Evolutionary conservation across 257 asterid genomes (phyloP), one percentile per base, ranked within the genome.

Genomic region (Ligustrum vulgare): DNA sequence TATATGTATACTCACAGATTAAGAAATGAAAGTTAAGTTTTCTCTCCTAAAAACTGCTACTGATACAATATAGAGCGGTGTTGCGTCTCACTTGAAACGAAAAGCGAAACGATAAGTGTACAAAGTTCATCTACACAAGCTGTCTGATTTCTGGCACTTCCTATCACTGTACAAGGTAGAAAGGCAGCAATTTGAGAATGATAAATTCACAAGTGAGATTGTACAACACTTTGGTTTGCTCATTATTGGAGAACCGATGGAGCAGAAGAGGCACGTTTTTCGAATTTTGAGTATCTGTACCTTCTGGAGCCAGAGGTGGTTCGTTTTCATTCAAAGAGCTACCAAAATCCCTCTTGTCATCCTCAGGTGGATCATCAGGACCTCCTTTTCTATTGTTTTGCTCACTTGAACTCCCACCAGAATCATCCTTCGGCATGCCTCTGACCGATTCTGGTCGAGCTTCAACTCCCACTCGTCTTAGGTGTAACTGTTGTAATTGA

Each of bases 381-480:
- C 72, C 84, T 56, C 78, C 79, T 64, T 33, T 86, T 66, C 75
- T 78, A 25, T 83, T 85, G 20, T 85, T 87, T 80, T 85, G 93
- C 77, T 82, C 86, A 34, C 84, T 81, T 10, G 99, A 89, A 84
- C 96, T 91, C 79, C 84, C 96, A 74, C 89, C 89, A 56, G 80
- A 78, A 65, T 82, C 90, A 77, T 82, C 85, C 77, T 81, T 85
- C 8, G 81, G 87, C 41, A 75, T 65, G 72, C 90, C 78, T 22
- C 78, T 84, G 79, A 87, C 81, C 67, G 75, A 64, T 75, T 89
- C 97, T 6, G 83, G 91, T 71, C 82, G 91, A 70, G 94, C 86
- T 79, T 93, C 97, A 36, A 95, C 96, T 34, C 97, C 99, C 39
- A 91, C 96, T 68, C 92, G 82, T 82, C 97, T 86, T 73, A 95